A percentile compares a stretch with the other conserved stretches of the same genome.
Evolutionary conservation across 2,329 filamentous ascomycete species (phyloP).

Genomic region (Alternaria sp.): DNA sequence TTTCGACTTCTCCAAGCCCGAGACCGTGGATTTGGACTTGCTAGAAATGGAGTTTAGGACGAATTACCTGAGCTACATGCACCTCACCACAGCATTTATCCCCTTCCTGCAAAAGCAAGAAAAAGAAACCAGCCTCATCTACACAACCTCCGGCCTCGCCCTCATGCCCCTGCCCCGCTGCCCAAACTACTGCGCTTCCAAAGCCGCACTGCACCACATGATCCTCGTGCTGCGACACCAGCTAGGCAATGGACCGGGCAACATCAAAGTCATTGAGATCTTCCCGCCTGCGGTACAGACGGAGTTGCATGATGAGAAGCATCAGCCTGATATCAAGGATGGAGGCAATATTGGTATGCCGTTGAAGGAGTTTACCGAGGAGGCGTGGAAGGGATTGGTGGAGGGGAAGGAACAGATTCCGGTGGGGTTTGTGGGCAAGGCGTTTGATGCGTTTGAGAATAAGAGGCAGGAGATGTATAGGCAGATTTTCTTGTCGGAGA

Average conservation of each 20-base stretch:
- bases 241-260: conserved; percentile 52
- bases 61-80: conserved; percentile 59
- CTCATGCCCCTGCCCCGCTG: conserved; percentile 57
- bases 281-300: conserved; percentile 64
- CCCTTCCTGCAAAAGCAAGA: conserved; percentile 57
- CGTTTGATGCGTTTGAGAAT: conserved; percentile 56
- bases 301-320: conserved; percentile 62
- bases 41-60: conserved; percentile 57
- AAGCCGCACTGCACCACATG: conserved; percentile 63
- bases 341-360: conserved; percentile 62
- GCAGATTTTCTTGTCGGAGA: conserved; percentile 14
- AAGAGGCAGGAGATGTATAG: conserved; percentile 53
- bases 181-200: conserved; percentile 62
- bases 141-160: conserved; percentile 60
- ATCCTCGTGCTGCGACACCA: conserved; percentile 60
- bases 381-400: conserved; percentile 56
- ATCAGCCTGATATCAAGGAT: conserved; percentile 61
- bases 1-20: conserved; percentile 58
- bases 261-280: conserved; percentile 62
- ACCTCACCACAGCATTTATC: conserved; percentile 58
- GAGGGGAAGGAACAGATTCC: conserved; percentile 60
- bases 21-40: conserved; percentile 53
- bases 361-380: conserved; percentile 58
- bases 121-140: conserved; percentile 50
- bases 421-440: conserved; percentile 53